Conservation (phyloP, 768 basidiomycete species). For the Tylopilus rubrobrunneus region DNA sequence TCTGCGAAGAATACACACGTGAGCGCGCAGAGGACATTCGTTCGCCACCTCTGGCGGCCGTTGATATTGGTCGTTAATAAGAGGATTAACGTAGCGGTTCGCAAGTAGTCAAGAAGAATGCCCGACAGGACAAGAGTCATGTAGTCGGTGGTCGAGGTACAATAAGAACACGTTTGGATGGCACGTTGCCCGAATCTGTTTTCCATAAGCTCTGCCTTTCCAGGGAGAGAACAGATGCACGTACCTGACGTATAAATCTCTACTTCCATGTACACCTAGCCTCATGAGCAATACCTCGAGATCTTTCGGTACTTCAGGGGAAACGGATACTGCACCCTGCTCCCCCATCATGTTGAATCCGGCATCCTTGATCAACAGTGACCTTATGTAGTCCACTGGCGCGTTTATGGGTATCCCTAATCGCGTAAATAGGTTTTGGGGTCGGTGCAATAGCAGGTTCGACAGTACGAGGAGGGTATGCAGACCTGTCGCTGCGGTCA, state of each 20-base stretch:
- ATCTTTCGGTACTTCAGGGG: slow-evolving; percentile 39
- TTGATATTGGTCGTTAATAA: slow-evolving; percentile 40
- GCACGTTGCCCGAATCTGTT: slow-evolving; percentile 65
- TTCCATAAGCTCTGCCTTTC: neutral
- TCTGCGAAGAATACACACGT: slow-evolving; percentile 50
- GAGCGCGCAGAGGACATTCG: slow-evolving; percentile 44
- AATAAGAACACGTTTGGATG: slow-evolving; percentile 62
- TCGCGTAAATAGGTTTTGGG: slow-evolving; percentile 58
- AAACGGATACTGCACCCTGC: slow-evolving; percentile 8
- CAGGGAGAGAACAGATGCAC: slow-evolving; percentile 11
- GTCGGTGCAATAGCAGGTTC: slow-evolving; percentile 30
- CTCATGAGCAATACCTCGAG: slow-evolving; percentile 52
- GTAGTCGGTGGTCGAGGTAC: slow-evolving; percentile 58
- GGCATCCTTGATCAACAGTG: slow-evolving; percentile 40
- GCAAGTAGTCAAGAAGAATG: slow-evolving; percentile 56
- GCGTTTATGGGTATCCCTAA: slow-evolving; percentile 54
- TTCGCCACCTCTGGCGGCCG: slow-evolving; percentile 42
- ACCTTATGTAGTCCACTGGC: slow-evolving; percentile 49
- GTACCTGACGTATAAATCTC: slow-evolving; percentile 58
- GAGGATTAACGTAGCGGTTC: slow-evolving; percentile 47
- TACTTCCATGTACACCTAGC: slow-evolving; percentile 53
- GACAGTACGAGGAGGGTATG: slow-evolving; percentile 18
- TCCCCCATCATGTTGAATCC: slow-evolving; percentile 30
- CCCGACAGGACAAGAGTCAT: slow-evolving; percentile 53
- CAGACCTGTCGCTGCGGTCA: slow-evolving; percentile 10